Evolutionary conservation across 2,329 filamentous ascomycete species (phyloP).

Genomic region (Trichoderma arundinaceum): DNA sequence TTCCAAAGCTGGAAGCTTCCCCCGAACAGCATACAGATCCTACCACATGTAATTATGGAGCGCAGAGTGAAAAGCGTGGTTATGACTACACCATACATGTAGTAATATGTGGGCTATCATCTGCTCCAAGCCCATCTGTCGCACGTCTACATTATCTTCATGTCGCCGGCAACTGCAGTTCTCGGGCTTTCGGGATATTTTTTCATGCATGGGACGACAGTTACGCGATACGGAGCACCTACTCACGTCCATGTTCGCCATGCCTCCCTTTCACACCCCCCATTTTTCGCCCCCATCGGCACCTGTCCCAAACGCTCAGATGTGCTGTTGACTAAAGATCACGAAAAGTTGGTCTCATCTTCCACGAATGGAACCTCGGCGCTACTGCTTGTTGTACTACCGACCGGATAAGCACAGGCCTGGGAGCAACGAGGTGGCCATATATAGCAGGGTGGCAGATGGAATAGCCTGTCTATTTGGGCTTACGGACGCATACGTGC

Average conservation of each 20-base stretch:
- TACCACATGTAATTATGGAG: not conserved
- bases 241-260: conserved; percentile 4
- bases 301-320: not conserved
- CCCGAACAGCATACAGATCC: conserved; percentile 9
- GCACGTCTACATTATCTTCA: not conserved
- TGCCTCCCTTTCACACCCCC: conserved; percentile 2
- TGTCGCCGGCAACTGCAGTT: not conserved
- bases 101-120: conserved; percentile 8
- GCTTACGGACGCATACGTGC: not conserved
- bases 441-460: not conserved
- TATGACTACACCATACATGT: conserved; percentile 5
- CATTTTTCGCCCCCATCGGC: conserved; percentile 4
- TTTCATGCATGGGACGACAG: conserved; percentile 3
- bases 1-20: conserved; percentile 27
- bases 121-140: not conserved
- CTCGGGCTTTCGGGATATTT: conserved; percentile 5
- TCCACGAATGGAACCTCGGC: not conserved
- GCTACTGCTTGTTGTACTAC: not conserved
- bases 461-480: not conserved
- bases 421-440: not conserved
- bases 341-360: not conserved
- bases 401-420: not conserved
- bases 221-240: not conserved
- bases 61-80: not conserved
- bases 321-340: not conserved